These are phyloP conservation scores for Mycena venus DNA, from an alignment of 768 basidiomycete genomes.

Conservation along the genomic window DNA sequence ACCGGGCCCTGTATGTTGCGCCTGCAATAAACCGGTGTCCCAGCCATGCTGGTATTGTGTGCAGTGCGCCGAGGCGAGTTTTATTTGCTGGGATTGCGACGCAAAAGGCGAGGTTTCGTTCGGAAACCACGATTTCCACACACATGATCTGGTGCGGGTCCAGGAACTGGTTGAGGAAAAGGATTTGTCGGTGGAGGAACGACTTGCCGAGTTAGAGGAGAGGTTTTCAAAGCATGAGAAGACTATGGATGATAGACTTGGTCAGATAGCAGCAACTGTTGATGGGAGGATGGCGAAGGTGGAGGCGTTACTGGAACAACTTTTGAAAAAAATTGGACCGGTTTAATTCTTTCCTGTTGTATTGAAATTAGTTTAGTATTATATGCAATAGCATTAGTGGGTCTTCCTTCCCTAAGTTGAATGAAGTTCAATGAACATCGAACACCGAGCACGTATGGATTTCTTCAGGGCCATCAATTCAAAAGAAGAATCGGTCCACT, in stretches of 20 bases:
- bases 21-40: conserved; percentile 33
- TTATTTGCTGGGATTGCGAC: conserved; percentile 40
- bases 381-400: too few relatives aligned
- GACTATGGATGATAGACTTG: conserved; percentile 15
- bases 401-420: too few relatives aligned
- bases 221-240: conserved; percentile 19
- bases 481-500: too few relatives aligned
- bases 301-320: conserved; percentile 64
- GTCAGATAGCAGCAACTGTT: too few relatives aligned
- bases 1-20: conserved; percentile 30
- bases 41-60: conserved; percentile 49
- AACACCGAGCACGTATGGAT: too few relatives aligned
- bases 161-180: conserved; percentile 34
- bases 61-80: conserved; percentile 40
- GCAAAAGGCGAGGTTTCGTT: conserved; percentile 20
- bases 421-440: too few relatives aligned
- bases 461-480: too few relatives aligned
- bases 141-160: conserved; percentile 36
- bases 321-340: conserved; percentile 2
- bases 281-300: too few relatives aligned
- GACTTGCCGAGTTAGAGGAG: conserved; percentile 34
- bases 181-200: conserved; percentile 34
- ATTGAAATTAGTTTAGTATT: too few relatives aligned
- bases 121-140: conserved; percentile 29
- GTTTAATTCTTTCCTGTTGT: neutral